Conservation (phyloP, 805 yeast genomes). For the Saccharomyces eubayanus region DNA sequence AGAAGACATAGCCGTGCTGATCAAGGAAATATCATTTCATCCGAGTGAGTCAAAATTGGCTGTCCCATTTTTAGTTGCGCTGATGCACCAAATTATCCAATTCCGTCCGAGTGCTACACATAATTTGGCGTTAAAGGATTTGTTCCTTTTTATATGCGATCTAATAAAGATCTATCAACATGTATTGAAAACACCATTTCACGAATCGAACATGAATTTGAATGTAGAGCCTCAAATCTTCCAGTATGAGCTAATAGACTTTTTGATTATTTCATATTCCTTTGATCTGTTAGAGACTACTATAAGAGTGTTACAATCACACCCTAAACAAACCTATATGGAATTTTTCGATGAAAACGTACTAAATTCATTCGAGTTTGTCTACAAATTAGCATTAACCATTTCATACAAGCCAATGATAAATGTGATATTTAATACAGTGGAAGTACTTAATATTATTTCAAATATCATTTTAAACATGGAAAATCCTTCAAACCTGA, state of each 20-base stretch:
- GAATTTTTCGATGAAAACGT: conserved; percentile 18
- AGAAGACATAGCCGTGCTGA: conserved; percentile 22
- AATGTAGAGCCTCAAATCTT: conserved; percentile 31
- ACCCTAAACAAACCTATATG: conserved; percentile 6
- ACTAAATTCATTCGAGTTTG: conserved; percentile 23
- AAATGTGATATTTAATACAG: conserved; percentile 41
- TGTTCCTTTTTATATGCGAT: conserved; percentile 25
- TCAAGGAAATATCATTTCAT: conserved; percentile 23
- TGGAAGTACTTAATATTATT: conserved; percentile 46
- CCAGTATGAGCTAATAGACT: conserved; percentile 42
- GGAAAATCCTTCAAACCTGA: neutral
- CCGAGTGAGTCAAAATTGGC: conserved; percentile 22
- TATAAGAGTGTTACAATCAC: conserved; percentile 20
- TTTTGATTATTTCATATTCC: conserved; percentile 41
- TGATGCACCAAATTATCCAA: conserved; percentile 46
- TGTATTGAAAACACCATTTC: conserved; percentile 19
- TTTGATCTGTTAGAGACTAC: conserved; percentile 51
- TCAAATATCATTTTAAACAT: conserved; percentile 17
- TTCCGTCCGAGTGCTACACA: conserved; percentile 59
- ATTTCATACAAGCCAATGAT: conserved; percentile 41
- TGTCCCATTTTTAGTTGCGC: conserved; percentile 52
- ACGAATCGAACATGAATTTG: conserved; percentile 14
- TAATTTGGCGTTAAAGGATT: conserved; percentile 29
- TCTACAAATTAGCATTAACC: conserved; percentile 38
- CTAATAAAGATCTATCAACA: conserved; percentile 21